These are phyloP conservation scores for Hypoxylon sp. DNA, from an alignment of 2,329 filamentous ascomycete species.

Conservation along the genomic window DNA sequence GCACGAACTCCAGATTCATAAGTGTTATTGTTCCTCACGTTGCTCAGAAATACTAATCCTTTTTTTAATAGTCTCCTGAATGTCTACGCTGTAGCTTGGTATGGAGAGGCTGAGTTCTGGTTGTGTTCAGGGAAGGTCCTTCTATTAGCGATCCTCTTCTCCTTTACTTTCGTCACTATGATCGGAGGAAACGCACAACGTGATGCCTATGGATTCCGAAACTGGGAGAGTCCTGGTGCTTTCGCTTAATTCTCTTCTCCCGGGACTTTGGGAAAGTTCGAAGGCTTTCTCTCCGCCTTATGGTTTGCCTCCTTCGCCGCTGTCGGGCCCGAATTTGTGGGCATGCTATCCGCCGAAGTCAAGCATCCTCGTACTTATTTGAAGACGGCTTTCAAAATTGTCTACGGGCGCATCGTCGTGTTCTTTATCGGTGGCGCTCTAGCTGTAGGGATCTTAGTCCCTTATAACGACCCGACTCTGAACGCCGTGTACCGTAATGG, in stretches of 20 bases:
- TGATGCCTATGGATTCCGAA: constrained; percentile 45
- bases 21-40: too few relatives aligned
- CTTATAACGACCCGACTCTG: constrained; percentile 65
- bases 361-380: constrained; percentile 63
- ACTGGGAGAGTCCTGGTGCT: constrained; percentile 59
- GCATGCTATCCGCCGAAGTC: constrained; percentile 56
- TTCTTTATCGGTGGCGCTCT: constrained; percentile 72
- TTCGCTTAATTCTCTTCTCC: constrained; percentile 61
- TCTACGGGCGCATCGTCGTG: constrained; percentile 67
- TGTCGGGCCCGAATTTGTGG: constrained; percentile 65
- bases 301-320: constrained; percentile 68
- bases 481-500: constrained; percentile 58
- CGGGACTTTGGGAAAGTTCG: constrained; percentile 64
- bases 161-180: constrained; percentile 53
- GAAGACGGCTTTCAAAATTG: constrained; percentile 67
- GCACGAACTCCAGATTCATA: too few relatives aligned
- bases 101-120: constrained; percentile 56
- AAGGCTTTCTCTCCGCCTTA: constrained; percentile 68
- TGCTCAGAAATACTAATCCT: constrained; percentile 1
- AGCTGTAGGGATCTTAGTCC: constrained; percentile 65
- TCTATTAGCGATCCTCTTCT: constrained; percentile 43
- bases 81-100: constrained; percentile 51
- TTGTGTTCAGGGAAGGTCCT: constrained; percentile 52
- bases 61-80: constrained; percentile 45
- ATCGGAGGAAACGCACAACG: constrained; percentile 53